Evolutionary conservation across 768 basidiomycete genomes (phyloP), one percentile per base, ranked within the genome.

Genomic region (Termitomyces sp.): DNA sequence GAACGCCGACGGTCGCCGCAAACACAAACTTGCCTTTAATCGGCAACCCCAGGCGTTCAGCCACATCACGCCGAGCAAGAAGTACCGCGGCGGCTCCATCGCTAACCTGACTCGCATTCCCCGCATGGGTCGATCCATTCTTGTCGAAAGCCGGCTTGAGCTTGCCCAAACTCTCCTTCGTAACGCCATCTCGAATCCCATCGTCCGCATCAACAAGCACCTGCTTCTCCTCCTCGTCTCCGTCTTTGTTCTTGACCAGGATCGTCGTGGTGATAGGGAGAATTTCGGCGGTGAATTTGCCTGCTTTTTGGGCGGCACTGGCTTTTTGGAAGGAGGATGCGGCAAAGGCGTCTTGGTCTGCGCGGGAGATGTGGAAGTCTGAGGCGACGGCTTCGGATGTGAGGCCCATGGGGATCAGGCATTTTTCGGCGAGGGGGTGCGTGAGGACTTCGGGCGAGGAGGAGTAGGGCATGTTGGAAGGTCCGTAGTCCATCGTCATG

Each of bases 61-160:
- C 94, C 51, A 85, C 80, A 29, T 86, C 88, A 38, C 95, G 84
- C 46, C 91, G 83, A 27, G 90, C 77, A 54, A 95, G 85, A 50
- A 96, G 75, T 48, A 96, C 92, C 0, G 94, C 94, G 16, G 93
- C 91, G 3, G 94, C 94, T 48, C 94, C 95, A 62, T 97, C 95
- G 5, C 93, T 93, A 47, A 96, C 83, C 69, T 97, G 95, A 2
- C 86, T 90, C 0, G 92, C 88, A 71, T 92, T 96, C 66, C 76
- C 89, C 43, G 90, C 92, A 66, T 92, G 90, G 5, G 92, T 94
- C 27, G 76, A 71, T 14, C 87, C 92, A 53, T 82, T 82, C 74
- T 89, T 84, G 56, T 75, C 71, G 77, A 96, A 96, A 4, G 90
- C 86, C n/a, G 92, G 85, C 73, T 91, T 93, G 60, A 95, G 81